Percentiles rank a stretch among this genome's conserved stretches.
Evolutionary conservation across 768 basidiomycete species (phyloP).

Genomic region (Antrodiella citrinella): DNA sequence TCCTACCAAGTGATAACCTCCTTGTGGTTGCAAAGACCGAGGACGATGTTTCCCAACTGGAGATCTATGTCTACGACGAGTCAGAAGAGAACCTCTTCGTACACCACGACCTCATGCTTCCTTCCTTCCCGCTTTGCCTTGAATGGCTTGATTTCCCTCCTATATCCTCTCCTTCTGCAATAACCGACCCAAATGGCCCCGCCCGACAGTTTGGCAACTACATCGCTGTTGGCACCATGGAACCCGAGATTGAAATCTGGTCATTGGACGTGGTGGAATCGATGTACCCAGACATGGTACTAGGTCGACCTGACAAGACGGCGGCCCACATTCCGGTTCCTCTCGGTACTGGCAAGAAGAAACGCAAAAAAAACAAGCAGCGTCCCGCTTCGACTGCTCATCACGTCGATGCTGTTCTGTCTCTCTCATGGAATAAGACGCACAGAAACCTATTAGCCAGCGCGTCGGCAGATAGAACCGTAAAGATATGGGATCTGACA

Average conservation of each 20-base stretch:
- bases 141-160: constrained; percentile 99
- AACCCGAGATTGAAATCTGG: constrained; percentile 99
- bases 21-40: constrained; percentile 91
- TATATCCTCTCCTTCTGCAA: constrained; percentile 32
- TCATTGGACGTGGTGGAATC: constrained; percentile 89
- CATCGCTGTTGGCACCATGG: constrained; percentile 93
- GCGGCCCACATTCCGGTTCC: constrained; percentile 72
- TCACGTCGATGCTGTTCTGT: constrained; percentile 93
- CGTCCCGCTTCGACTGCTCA: constrained; percentile 53
- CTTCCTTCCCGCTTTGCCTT: constrained; percentile 94
- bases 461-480: constrained; percentile 88
- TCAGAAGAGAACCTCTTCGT: constrained; percentile 85
- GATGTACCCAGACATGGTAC: constrained; percentile 86
- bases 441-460: constrained; percentile 90
- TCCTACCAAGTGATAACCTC: constrained; percentile 87
- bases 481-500: constrained; percentile 95
- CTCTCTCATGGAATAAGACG: constrained; percentile 83
- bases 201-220: constrained; percentile 62
- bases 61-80: constrained; percentile 95
- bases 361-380: constrained; percentile 78
- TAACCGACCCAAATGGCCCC: constrained; percentile 20
- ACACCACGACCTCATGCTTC: constrained; percentile 96
- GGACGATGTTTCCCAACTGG: constrained; percentile 92
- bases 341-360: constrained; percentile 93
- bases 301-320: constrained; percentile 83